phyloP scores from a whole-genome alignment of 2,329 filamentous ascomycete species.

The Sporothrix inflata region DNA sequence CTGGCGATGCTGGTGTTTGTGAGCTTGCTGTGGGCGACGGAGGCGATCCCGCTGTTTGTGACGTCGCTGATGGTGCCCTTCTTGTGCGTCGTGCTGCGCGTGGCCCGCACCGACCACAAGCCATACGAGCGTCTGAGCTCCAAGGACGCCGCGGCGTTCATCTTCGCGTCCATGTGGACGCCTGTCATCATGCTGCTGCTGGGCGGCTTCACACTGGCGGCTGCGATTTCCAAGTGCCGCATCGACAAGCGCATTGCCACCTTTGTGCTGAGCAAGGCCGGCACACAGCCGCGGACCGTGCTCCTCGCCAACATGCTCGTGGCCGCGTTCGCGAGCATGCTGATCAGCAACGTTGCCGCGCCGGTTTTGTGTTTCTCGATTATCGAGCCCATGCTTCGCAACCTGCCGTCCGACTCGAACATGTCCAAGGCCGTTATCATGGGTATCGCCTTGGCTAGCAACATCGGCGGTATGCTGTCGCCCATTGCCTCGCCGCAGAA shows the following conservation, averaged over 20 bases:
- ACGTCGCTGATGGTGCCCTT: constrained; percentile 94
- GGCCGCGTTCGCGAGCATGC: constrained; percentile 96
- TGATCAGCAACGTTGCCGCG: constrained; percentile 97
- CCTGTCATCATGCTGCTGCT: constrained; percentile 98
- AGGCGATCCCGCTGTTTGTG: constrained; percentile 96
- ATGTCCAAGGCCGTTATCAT: constrained; percentile 96
- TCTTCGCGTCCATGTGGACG: constrained; percentile 98
- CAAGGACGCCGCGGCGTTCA: constrained; percentile 77
- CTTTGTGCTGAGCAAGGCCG: constrained; percentile 93
- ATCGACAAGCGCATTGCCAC: constrained; percentile 98
- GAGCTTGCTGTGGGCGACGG: constrained; percentile 93
- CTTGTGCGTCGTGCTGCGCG: constrained; percentile 81
- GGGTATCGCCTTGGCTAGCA: constrained; percentile 91
- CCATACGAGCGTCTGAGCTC: constrained; percentile 73
- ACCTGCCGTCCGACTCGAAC: constrained; percentile 82
- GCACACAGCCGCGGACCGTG: constrained; percentile 85
- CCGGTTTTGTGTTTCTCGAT: constrained; percentile 97
- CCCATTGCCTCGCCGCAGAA: constrained; percentile 98
- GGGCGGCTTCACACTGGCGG: constrained; percentile 93
- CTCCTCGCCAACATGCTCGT: constrained; percentile 99
- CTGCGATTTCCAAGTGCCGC: constrained; percentile 93
- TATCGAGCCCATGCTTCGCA: constrained; percentile 95
- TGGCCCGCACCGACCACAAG: constrained; percentile 74
- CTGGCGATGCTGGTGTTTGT: constrained; percentile 92
- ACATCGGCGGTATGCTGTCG: constrained; percentile 94